A percentile compares a stretch with the other conserved stretches of the same genome.
Conservation (phyloP, 192 early-diverging fungal species). For the Coemansia biformis region DNA sequence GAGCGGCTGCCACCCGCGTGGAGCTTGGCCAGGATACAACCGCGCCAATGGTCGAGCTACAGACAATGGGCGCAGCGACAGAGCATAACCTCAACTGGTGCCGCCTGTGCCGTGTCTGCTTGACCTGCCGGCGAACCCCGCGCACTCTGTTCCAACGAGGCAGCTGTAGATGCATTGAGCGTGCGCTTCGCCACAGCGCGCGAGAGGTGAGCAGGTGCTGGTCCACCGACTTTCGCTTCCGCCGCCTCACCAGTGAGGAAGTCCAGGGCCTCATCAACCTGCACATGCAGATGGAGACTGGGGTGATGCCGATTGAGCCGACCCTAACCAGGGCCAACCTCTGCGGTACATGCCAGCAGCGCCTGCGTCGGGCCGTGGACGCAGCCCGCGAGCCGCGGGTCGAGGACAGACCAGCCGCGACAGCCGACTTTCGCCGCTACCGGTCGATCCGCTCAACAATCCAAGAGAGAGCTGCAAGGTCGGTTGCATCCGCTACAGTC, state of each 20-base stretch:
- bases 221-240: slow-evolving; percentile 42
- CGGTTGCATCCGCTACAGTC: neutral
- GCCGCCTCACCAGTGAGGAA: slow-evolving; percentile 17
- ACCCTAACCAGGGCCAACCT: slow-evolving; percentile 35
- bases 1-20: too few relatives aligned
- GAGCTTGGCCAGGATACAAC: neutral
- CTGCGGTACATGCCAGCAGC: slow-evolving; percentile 48
- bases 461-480: slow-evolving; percentile 6
- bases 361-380: slow-evolving; percentile 32
- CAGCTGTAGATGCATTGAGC: slow-evolving; percentile 20
- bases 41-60: neutral
- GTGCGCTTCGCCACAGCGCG: slow-evolving; percentile 16
- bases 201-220: slow-evolving; percentile 17
- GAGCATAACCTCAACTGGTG: slow-evolving; percentile 45
- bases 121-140: slow-evolving; percentile 26
- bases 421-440: slow-evolving; percentile 39
- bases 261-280: slow-evolving; percentile 7
- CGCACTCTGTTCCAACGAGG: slow-evolving; percentile 11
- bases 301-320: slow-evolving; percentile 16
- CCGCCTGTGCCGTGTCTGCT: slow-evolving; percentile 33
- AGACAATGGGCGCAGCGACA: neutral
- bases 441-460: slow-evolving; percentile 36
- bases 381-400: slow-evolving; percentile 8
- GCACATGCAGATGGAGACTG: slow-evolving; percentile 8
- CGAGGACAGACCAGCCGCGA: neutral